Evolutionary conservation across 345 rosid genomes (phyloP).

Genomic region (Salix viminalis): DNA sequence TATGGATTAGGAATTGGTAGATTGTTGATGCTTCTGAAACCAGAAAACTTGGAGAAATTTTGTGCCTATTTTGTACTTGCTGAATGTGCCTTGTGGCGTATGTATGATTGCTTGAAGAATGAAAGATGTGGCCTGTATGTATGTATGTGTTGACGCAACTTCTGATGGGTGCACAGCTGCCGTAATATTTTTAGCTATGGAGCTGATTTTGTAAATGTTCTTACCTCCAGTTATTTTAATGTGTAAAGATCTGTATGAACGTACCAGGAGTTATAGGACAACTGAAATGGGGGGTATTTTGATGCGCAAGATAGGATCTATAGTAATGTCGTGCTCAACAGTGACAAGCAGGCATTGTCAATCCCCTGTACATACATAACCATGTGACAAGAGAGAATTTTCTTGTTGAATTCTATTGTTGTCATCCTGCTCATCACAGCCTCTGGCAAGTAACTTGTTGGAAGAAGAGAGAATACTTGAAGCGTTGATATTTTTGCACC

Average conservation of each 20-base stretch:
- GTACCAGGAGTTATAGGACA: not conserved
- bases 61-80: not conserved
- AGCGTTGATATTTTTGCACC: not conserved
- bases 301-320: not conserved
- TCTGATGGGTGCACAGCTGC: not conserved
- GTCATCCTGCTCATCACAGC: not conserved
- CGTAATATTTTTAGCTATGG: not conserved
- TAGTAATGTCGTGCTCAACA: not conserved
- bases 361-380: not conserved
- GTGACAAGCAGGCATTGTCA: not conserved
- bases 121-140: not conserved
- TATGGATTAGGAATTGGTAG: not conserved
- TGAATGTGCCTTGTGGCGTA: not conserved
- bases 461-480: not conserved
- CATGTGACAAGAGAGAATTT: not conserved
- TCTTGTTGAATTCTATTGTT: not conserved
- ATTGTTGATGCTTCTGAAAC: slow-evolving; percentile 1
- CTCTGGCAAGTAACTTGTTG: not conserved
- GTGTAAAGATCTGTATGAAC: not conserved
- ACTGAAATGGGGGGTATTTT: not conserved
- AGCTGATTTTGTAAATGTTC: not conserved
- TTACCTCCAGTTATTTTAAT: not conserved
- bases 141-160: not conserved
- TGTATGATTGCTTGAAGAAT: not conserved
- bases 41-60: not conserved